Evolutionary conservation across 257 asterid species (phyloP).

Genomic region (Fraxinus excelsior): DNA sequence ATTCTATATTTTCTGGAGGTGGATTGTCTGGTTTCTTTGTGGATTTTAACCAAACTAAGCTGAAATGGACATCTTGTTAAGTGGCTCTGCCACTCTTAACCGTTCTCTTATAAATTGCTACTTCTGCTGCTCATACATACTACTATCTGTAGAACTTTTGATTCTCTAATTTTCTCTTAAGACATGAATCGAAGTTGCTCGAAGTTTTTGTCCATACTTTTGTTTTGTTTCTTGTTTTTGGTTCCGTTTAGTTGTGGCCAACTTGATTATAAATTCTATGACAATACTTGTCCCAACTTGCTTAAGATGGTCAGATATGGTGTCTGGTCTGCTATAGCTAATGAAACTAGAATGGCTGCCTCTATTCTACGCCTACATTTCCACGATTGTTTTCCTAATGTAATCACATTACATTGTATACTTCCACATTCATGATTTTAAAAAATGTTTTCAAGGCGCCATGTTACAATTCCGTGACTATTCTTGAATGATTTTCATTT

Average conservation of each 20-base stretch:
- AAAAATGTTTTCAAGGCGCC: too few relatives aligned
- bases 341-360: conserved; percentile 79
- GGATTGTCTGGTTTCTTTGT: conserved; percentile 24
- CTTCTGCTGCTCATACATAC: conserved; percentile 16
- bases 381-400: conserved; percentile 77
- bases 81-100: conserved; percentile 36
- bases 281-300: conserved; percentile 56
- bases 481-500: background rate
- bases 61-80: conserved; percentile 35
- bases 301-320: conserved; percentile 46
- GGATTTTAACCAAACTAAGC: conserved; percentile 40
- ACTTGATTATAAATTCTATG: conserved; percentile 59
- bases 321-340: conserved; percentile 70
- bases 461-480: background rate
- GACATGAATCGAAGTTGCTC: conserved; percentile 26
- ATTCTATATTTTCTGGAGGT: conserved; percentile 14
- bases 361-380: conserved; percentile 75
- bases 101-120: conserved; percentile 42
- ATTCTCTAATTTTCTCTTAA: background rate
- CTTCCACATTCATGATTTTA: background rate
- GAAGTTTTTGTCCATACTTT: conserved; percentile 20
- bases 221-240: conserved; percentile 38
- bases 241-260: conserved; percentile 42
- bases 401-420: conserved; percentile 14
- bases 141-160: background rate